Conservation (phyloP, 805 yeast genomes). For the Candida easanensis region DNA sequence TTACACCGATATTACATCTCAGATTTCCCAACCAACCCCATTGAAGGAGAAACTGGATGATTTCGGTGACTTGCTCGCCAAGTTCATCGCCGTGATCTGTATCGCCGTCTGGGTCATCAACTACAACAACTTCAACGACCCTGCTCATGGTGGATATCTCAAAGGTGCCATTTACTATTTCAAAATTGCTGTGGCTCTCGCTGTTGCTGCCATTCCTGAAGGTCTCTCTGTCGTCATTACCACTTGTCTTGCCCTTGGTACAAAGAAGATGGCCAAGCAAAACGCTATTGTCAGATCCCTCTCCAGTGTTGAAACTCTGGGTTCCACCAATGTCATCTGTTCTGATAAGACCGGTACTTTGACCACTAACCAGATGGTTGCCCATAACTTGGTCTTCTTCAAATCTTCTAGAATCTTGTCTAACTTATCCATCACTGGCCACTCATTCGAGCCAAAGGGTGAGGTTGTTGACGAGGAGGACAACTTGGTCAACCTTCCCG, state of each 20-base stretch:
- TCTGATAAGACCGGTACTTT: constrained; percentile 47
- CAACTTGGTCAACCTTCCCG: constrained; percentile 33
- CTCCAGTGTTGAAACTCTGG: constrained; percentile 55
- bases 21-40: constrained; percentile 36
- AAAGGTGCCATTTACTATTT: constrained; percentile 48
- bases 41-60: constrained; percentile 36
- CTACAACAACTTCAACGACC: constrained; percentile 38
- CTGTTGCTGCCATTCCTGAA: constrained; percentile 54
- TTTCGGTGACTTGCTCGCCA: constrained; percentile 39
- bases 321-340: constrained; percentile 49
- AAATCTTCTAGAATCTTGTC: constrained; percentile 26
- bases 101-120: constrained; percentile 45
- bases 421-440: constrained; percentile 39
- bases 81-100: constrained; percentile 44
- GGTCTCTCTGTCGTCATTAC: constrained; percentile 52
- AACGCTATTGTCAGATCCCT: constrained; percentile 47
- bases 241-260: constrained; percentile 48
- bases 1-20: constrained; percentile 40
- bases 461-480: constrained; percentile 24
- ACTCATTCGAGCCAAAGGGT: constrained; percentile 32
- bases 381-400: constrained; percentile 33
- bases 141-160: constrained; percentile 41
- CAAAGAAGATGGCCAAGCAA: constrained; percentile 45
- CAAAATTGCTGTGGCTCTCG: constrained; percentile 47
- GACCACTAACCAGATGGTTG: constrained; percentile 51